A percentile compares a stretch with the other conserved stretches of the same genome.
These are phyloP conservation scores for Cytospora chrysosperma DNA, from an alignment of 2,329 filamentous ascomycete species.

Conservation along the genomic window DNA sequence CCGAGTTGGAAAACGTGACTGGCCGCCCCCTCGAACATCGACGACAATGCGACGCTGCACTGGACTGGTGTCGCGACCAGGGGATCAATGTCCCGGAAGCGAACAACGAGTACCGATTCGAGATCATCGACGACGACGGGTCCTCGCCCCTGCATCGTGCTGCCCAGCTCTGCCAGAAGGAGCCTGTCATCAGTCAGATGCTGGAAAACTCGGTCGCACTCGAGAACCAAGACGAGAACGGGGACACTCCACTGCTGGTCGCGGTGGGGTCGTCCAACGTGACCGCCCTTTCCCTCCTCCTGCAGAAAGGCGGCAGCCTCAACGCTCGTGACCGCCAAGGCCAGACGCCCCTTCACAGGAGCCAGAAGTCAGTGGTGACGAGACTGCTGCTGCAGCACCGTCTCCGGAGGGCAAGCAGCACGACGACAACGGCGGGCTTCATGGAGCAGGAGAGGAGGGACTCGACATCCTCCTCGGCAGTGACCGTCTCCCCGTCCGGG, in stretches of 20 bases:
- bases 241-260: conserved; percentile 14
- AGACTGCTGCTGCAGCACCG: neutral
- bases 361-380: neutral
- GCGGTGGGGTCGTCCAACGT: conserved; percentile 2
- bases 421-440: neutral
- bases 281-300: neutral
- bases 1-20: conserved; percentile 1
- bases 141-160: conserved; percentile 16
- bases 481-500: neutral
- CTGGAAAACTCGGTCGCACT: conserved; percentile 13
- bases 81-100: neutral
- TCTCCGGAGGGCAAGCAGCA: conserved; percentile 1
- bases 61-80: conserved; percentile 3
- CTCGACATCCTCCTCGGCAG: conserved; percentile 2
- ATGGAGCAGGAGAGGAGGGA: neutral
- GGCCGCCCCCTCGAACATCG: neutral
- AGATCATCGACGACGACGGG: neutral
- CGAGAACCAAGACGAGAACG: neutral
- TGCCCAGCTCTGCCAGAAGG: conserved; percentile 4
- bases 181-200: conserved; percentile 11
- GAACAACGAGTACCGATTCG: neutral
- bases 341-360: conserved; percentile 11
- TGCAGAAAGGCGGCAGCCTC: conserved; percentile 6
- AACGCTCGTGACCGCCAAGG: conserved; percentile 2
- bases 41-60: neutral